Percentiles rank a stretch among this genome's conserved stretches.
Conservation (phyloP, 2,329 filamentous ascomycete species). For the Paecilomyces sp. region DNA sequence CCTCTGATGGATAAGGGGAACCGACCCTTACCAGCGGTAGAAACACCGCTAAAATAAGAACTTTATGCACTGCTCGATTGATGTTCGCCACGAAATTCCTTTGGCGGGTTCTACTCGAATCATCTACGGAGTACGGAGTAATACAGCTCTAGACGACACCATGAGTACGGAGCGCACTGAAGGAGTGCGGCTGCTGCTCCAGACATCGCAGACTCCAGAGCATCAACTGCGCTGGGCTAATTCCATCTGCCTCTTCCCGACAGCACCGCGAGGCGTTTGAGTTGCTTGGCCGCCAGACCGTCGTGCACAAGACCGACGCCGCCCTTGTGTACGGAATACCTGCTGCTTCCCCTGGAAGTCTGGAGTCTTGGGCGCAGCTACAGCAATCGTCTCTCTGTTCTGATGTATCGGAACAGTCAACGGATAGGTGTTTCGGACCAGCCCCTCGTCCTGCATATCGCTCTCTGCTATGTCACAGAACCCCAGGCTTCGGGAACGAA, state of each 20-base stretch:
- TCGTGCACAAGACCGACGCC: constrained; percentile 39
- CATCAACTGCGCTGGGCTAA: not conserved
- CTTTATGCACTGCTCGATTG: not conserved
- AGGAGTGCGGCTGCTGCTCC: not conserved
- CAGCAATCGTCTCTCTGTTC: not conserved
- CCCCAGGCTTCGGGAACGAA: not conserved
- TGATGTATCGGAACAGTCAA: not conserved
- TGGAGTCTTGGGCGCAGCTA: not conserved
- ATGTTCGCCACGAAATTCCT: not conserved
- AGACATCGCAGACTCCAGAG: not conserved
- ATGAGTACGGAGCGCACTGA: too few relatives aligned
- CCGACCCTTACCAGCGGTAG: not conserved
- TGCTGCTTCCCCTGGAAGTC: not conserved
- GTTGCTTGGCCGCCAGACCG: constrained; percentile 27
- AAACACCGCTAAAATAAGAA: not conserved
- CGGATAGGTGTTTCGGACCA: not conserved
- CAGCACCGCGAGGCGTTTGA: not conserved
- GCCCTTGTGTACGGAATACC: not conserved
- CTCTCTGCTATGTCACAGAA: not conserved
- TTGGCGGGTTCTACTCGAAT: not conserved
- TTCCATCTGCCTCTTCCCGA: not conserved
- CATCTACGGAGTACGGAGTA: not conserved
- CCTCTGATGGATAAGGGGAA: not conserved
- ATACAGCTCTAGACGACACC: not conserved
- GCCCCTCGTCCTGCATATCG: not conserved